Base-by-base conservation (phyloP, 805 yeast genomes). In the Spencermartinsiella europaea region DNA sequence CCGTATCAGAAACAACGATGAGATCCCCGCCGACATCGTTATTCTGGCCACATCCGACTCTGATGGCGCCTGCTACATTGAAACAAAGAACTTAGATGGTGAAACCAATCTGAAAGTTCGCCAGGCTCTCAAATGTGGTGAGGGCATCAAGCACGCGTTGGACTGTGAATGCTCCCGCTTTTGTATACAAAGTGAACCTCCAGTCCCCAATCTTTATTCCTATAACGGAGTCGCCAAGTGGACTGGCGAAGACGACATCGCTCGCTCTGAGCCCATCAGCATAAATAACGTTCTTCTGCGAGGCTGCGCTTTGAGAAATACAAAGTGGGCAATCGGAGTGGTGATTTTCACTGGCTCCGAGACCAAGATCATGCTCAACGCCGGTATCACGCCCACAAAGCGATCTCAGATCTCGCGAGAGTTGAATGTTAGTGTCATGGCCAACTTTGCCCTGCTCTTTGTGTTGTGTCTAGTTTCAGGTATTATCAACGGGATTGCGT, bases 301-400 rank as follows among this genome's bases (percentile, higher is more conserved):
- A 67, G 95, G 95, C 7, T 80, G 83, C 39, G 73, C 83, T 8
- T 65, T 85, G 49, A 71, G 93, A 62, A 85, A 85, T 65, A 84
- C 91, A 2, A 76, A 78, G 48, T 86, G 90, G 88, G 85, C 73
- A 2, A 70, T 85, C 44, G 89, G 91, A 15, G 63, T 80, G 21
- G 90, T 81, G 2, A 68, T 83, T 17, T 84, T 81, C 61, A 85
- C 95, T 2, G 95, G 95, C 42, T 62, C 64, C 21, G 93, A 85
- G 53, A 75, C 91, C 4, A 86, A 85, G 64, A 82, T 85, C 51
- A 81, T 85, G 85, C 69, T 85, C 49, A 85, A 86, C 61, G 76
- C 91, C 2, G 95, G 95, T 44, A 71, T 77, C 21, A 85, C 95
- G 0, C 95, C 95, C 7, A 80, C 84, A 2, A 85, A 85, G 61